Percentiles rank a stretch among this genome's conserved stretches.
Conservation (phyloP, 1,284 basidiomycete species). For the Irpex sp. region DNA sequence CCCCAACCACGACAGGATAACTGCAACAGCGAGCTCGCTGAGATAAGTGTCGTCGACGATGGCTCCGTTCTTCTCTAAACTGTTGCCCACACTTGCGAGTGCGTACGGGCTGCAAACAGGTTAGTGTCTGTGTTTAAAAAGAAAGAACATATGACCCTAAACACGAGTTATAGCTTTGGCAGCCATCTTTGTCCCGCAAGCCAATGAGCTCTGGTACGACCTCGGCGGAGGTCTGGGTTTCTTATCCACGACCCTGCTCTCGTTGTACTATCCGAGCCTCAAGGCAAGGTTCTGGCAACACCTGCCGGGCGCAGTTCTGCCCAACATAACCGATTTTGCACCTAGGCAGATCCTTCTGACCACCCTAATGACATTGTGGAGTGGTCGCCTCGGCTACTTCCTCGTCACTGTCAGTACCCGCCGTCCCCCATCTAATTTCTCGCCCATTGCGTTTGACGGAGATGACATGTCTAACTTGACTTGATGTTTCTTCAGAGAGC, state of each 20-base stretch:
- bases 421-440: background rate
- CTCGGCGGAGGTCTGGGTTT: constrained; percentile 65
- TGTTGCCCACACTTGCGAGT: constrained; percentile 32
- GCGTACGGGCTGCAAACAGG: constrained; percentile 38
- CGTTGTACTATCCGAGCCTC: constrained; percentile 59
- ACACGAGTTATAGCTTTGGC: constrained; percentile 25
- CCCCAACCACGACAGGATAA: background rate
- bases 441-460: too few relatives aligned
- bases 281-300: constrained; percentile 43
- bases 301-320: constrained; percentile 31
- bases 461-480: background rate
- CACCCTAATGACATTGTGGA: constrained; percentile 58
- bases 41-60: constrained; percentile 17
- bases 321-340: constrained; percentile 47
- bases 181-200: constrained; percentile 51
- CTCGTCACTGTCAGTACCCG: constrained; percentile 46
- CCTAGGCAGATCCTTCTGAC: constrained; percentile 59
- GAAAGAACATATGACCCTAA: background rate
- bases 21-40: background rate
- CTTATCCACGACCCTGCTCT: constrained; percentile 57
- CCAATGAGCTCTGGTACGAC: constrained; percentile 57
- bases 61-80: constrained; percentile 33
- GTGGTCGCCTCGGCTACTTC: constrained; percentile 59
- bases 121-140: constrained; percentile 12
- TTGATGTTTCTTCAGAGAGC: constrained; percentile 33